Percentiles rank a stretch among this genome's conserved stretches.
phyloP scores from a whole-genome alignment of 306 rosid genomes.

The Lathyrus sativus region DNA sequence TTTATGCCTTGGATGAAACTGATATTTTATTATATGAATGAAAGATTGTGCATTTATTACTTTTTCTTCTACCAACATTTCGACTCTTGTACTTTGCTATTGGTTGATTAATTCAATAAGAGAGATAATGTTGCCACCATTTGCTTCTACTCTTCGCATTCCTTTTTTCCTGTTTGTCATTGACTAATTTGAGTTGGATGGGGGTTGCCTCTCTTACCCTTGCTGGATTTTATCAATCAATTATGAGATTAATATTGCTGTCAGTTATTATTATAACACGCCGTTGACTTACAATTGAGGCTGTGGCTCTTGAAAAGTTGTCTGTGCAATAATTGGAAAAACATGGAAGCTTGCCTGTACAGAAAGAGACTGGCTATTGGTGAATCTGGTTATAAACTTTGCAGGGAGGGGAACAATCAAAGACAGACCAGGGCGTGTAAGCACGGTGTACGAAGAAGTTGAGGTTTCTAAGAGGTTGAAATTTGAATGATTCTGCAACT shows the following conservation, averaged over 20 bases:
- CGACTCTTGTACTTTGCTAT: constrained; percentile 2
- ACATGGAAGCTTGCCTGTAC: constrained; percentile 20
- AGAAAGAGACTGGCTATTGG: constrained; percentile 18
- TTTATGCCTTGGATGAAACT: constrained; percentile 34
- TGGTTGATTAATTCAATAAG: background rate
- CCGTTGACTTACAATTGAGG: constrained; percentile 15
- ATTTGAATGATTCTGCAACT: constrained; percentile 36
- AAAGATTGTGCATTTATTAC: background rate
- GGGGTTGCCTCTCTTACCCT: background rate
- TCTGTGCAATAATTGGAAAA: constrained; percentile 8
- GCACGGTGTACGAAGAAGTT: constrained; percentile 12
- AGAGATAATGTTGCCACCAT: constrained; percentile 2
- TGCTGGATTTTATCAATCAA: constrained; percentile 18
- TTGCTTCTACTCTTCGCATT: background rate
- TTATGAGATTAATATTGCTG: constrained; percentile 21
- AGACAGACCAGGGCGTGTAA: constrained; percentile 4
- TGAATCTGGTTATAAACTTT: background rate
- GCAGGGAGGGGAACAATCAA: constrained; percentile 26
- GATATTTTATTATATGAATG: background rate
- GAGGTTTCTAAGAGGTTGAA: background rate
- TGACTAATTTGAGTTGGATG: background rate
- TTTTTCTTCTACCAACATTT: background rate
- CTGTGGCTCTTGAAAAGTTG: constrained; percentile 4
- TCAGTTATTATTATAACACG: constrained; percentile 7
- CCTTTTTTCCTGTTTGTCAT: background rate